Conservation (phyloP, 768 basidiomycete species). For the Melanogaster broomeanus region DNA sequence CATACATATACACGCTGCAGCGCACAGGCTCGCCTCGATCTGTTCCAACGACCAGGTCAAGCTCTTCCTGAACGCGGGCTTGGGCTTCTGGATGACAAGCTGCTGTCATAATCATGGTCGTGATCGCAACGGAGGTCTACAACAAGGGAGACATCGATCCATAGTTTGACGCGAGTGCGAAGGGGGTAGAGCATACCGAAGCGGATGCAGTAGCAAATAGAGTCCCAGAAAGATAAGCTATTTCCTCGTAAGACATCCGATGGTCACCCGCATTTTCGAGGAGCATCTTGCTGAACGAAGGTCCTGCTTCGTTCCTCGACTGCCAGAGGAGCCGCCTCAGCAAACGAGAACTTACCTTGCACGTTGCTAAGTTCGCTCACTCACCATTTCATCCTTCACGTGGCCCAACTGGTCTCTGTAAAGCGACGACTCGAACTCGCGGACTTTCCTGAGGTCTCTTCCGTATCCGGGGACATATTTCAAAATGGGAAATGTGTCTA, state of each 20-base stretch:
- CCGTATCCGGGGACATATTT: slow-evolving; percentile 54
- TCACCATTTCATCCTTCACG: slow-evolving; percentile 44
- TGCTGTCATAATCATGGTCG: slow-evolving; percentile 49
- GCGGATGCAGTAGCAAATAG: slow-evolving; percentile 64
- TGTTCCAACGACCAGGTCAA: slow-evolving; percentile 49
- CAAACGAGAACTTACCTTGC: neutral
- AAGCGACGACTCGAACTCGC: slow-evolving; percentile 47
- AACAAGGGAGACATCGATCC: neutral
- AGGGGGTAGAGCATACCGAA: slow-evolving; percentile 39
- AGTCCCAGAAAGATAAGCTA: slow-evolving; percentile 56
- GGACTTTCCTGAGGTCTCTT: slow-evolving; percentile 24
- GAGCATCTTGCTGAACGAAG: slow-evolving; percentile 51
- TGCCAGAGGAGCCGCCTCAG: neutral
- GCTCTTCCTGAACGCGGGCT: slow-evolving; percentile 46
- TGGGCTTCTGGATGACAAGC: slow-evolving; percentile 52
- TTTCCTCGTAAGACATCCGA: slow-evolving; percentile 50
- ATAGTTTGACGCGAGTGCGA: too few relatives aligned
- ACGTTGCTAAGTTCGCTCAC: neutral
- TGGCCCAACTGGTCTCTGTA: slow-evolving; percentile 49
- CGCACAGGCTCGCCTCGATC: slow-evolving; percentile 20
- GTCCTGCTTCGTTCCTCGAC: slow-evolving; percentile 7
- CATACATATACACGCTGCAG: neutral
- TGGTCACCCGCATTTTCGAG: slow-evolving; percentile 50
- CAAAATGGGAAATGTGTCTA: slow-evolving; percentile 51
- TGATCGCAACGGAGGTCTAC: slow-evolving; percentile 51